Evolutionary conservation across 1,284 basidiomycete species (phyloP).

Genomic region (Bjerkandera adusta): DNA sequence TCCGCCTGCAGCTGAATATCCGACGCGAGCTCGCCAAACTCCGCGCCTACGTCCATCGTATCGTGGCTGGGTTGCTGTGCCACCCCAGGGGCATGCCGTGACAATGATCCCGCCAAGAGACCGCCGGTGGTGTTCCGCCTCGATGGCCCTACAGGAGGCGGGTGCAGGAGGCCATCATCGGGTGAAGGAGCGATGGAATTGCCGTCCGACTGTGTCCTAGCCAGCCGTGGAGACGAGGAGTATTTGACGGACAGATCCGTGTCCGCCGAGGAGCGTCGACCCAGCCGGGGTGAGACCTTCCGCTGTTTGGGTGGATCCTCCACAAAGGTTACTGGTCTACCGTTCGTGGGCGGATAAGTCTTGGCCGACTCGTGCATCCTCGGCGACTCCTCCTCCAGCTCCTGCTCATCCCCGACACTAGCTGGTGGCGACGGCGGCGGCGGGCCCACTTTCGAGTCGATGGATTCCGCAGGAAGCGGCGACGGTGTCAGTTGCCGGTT

Average conservation of each 20-base stretch:
- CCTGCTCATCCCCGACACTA: slow-evolving; percentile 42
- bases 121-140: slow-evolving; percentile 57
- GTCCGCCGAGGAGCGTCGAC: slow-evolving; percentile 46
- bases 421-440: slow-evolving; percentile 68
- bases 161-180: slow-evolving; percentile 52
- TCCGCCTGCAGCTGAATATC: slow-evolving; percentile 86
- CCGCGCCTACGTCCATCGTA: slow-evolving; percentile 25
- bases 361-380: slow-evolving; percentile 20
- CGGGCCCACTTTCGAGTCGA: slow-evolving; percentile 42
- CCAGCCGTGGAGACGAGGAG: slow-evolving; percentile 16
- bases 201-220: slow-evolving; percentile 18
- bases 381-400: slow-evolving; percentile 24
- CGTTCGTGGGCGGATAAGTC: slow-evolving; percentile 17
- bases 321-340: slow-evolving; percentile 30
- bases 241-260: slow-evolving; percentile 39
- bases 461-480: slow-evolving; percentile 14
- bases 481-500: slow-evolving; percentile 18
- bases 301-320: slow-evolving; percentile 30
- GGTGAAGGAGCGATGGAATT: slow-evolving; percentile 22
- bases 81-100: slow-evolving; percentile 21
- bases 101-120: slow-evolving; percentile 3
- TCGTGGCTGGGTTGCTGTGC: slow-evolving; percentile 18
- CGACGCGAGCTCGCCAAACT: slow-evolving; percentile 36
- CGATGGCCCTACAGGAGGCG: slow-evolving; percentile 42
- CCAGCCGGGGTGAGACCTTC: slow-evolving; percentile 18